phyloP scores from a whole-genome alignment of 805 yeast species.

The Ogataea ganodermae region DNA sequence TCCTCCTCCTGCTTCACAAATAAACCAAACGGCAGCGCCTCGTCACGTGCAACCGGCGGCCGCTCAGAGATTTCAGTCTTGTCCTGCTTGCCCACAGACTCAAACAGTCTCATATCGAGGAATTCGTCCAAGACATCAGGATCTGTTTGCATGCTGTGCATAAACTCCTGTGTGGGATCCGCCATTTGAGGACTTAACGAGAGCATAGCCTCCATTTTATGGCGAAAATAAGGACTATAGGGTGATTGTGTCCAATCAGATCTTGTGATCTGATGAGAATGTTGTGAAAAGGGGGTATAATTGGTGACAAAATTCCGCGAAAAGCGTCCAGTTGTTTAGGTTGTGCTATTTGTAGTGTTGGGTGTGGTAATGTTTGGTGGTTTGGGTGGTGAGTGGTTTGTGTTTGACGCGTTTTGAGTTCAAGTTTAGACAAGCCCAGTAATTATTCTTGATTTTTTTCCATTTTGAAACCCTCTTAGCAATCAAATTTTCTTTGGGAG shows the following conservation, averaged over 20 bases:
- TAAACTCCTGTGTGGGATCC: slow-evolving; percentile 20
- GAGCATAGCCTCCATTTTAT: slow-evolving; percentile 26
- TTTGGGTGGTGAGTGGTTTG: background rate
- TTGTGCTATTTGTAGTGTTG: too few relatives aligned
- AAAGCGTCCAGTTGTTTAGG: too few relatives aligned
- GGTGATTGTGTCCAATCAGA: background rate
- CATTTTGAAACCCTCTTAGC: slow-evolving; percentile 3
- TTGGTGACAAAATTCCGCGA: background rate
- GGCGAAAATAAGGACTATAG: too few relatives aligned
- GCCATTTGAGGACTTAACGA: slow-evolving; percentile 22
- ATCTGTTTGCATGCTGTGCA: slow-evolving; percentile 25
- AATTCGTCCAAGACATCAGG: slow-evolving; percentile 60
- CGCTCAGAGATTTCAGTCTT: slow-evolving; percentile 1
- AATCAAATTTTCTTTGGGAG: slow-evolving; percentile 7
- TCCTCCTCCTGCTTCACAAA: slow-evolving; percentile 19
- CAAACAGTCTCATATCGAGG: slow-evolving; percentile 51
- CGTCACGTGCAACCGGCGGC: background rate
- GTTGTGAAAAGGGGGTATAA: background rate
- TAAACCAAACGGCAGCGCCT: background rate
- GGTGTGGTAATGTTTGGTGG: background rate
- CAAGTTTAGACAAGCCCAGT: background rate
- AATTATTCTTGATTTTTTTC: background rate
- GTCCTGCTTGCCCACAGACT: slow-evolving; percentile 7
- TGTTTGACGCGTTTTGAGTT: background rate
- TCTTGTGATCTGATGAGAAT: background rate